These are phyloP conservation scores for Cryphonectria radicalis DNA, from an alignment of 2,329 filamentous ascomycete genomes.

Conservation along the genomic window DNA sequence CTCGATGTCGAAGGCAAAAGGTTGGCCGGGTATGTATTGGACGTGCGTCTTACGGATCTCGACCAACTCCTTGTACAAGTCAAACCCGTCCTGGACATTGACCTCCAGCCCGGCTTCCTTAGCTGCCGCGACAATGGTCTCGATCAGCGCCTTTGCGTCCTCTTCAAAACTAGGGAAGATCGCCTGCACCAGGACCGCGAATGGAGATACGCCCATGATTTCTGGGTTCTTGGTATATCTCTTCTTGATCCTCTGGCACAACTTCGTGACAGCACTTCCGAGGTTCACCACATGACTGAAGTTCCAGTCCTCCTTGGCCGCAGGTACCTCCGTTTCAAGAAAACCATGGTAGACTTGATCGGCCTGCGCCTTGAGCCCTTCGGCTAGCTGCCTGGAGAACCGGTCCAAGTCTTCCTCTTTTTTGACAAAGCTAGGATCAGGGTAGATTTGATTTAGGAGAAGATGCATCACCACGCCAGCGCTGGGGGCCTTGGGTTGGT, in stretches of 20 bases:
- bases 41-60: constrained; percentile 82
- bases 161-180: constrained; percentile 89
- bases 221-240: constrained; percentile 86
- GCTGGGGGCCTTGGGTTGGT: constrained; percentile 82
- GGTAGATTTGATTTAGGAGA: constrained; percentile 79
- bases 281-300: constrained; percentile 89
- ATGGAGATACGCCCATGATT: constrained; percentile 74
- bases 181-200: constrained; percentile 76
- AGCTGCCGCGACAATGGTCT: constrained; percentile 76
- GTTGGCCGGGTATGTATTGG: constrained; percentile 70
- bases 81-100: constrained; percentile 89
- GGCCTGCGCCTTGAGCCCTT: constrained; percentile 75
- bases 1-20: constrained; percentile 89
- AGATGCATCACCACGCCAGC: constrained; percentile 80
- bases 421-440: constrained; percentile 75
- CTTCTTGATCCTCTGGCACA: constrained; percentile 89
- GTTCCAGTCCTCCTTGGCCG: constrained; percentile 82
- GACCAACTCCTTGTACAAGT: constrained; percentile 86
- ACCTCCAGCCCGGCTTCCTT: constrained; percentile 74
- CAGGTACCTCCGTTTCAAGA: constrained; percentile 79
- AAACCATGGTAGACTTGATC: constrained; percentile 78
- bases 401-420: constrained; percentile 71
- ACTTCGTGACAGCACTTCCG: constrained; percentile 80
- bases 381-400: constrained; percentile 73
- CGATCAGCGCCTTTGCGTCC: constrained; percentile 84